Percentiles rank a stretch among this genome's conserved stretches.
Evolutionary conservation across 108 stramenopile species (phyloP).

Genomic region (Seminavis robusta): DNA sequence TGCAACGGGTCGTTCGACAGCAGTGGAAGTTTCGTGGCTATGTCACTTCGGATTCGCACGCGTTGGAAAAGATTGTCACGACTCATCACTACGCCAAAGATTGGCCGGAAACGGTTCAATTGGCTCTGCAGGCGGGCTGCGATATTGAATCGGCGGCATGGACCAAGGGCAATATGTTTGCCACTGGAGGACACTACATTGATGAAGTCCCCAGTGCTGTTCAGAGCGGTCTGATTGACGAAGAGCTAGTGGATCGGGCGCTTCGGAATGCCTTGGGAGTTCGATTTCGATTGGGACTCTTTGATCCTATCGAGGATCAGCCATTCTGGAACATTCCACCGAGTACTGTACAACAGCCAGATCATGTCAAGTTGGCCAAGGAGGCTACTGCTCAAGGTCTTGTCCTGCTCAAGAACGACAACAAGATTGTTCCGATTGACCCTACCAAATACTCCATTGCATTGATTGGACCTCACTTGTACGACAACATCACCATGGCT

Average conservation of each 20-base stretch:
- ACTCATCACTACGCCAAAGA: conserved; percentile 33
- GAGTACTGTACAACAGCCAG: conserved; percentile 2
- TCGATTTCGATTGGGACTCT: conserved; percentile 42
- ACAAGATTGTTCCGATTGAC: conserved; percentile 27
- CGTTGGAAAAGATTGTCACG: conserved; percentile 34
- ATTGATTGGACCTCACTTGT: conserved; percentile 48
- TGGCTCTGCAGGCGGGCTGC: too few species aligned
- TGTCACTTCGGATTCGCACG: conserved; percentile 69
- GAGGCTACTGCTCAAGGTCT: conserved; percentile 52
- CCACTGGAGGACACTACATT: too few species aligned
- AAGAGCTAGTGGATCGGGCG: too few species aligned
- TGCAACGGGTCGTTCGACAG: conserved; percentile 31
- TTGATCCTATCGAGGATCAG: conserved; percentile 30
- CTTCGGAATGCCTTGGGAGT: too few species aligned
- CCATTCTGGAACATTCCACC: too few species aligned
- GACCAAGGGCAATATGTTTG: too few species aligned
- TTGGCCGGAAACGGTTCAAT: conserved; percentile 25
- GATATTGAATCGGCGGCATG: too few species aligned
- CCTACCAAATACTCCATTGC: conserved; percentile 26
- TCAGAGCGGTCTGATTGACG: too few species aligned
- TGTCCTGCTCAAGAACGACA: conserved; percentile 39
- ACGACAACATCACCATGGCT: too few species aligned
- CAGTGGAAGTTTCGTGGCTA: conserved; percentile 58
- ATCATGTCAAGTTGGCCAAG: conserved; percentile 25
- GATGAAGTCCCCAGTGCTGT: too few species aligned